Conservation (phyloP, 495 filamentous ascomycete genomes). For the Xylaria castorea region DNA sequence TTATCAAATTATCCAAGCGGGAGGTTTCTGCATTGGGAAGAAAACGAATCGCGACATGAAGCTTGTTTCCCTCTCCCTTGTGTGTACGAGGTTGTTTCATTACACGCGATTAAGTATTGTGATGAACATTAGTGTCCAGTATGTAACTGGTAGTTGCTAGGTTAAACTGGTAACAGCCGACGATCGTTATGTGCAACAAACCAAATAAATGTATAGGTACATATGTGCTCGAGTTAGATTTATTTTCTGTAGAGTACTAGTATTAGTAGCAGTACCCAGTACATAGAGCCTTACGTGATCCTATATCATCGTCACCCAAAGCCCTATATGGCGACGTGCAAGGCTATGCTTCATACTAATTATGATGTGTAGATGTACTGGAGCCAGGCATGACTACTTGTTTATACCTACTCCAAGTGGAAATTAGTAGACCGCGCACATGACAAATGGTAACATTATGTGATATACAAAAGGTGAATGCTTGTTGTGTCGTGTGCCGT, state of each 20-base stretch:
- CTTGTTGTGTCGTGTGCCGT: constrained; percentile 12
- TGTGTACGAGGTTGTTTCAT: background rate
- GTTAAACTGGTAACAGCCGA: background rate
- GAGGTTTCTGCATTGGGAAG: constrained; percentile 9
- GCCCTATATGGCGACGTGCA: background rate
- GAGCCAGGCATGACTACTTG: background rate
- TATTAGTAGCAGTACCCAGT: background rate
- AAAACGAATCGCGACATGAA: background rate
- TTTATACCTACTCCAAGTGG: background rate
- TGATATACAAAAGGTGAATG: background rate
- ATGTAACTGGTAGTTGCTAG: background rate
- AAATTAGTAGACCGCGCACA: background rate
- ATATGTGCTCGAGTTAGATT: background rate
- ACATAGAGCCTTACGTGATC: background rate
- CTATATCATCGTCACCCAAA: background rate
- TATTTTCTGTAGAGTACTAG: background rate
- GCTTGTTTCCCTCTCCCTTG: background rate
- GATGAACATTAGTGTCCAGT: background rate
- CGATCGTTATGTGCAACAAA: background rate
- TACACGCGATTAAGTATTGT: background rate
- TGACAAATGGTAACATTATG: constrained; percentile 20
- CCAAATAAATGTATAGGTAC: background rate
- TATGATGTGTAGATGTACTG: background rate
- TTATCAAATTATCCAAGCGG: constrained; percentile 16
- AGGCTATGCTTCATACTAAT: background rate